phyloP scores from a whole-genome alignment of 495 filamentous ascomycete species.

The Podospora pseudopauciseta region DNA sequence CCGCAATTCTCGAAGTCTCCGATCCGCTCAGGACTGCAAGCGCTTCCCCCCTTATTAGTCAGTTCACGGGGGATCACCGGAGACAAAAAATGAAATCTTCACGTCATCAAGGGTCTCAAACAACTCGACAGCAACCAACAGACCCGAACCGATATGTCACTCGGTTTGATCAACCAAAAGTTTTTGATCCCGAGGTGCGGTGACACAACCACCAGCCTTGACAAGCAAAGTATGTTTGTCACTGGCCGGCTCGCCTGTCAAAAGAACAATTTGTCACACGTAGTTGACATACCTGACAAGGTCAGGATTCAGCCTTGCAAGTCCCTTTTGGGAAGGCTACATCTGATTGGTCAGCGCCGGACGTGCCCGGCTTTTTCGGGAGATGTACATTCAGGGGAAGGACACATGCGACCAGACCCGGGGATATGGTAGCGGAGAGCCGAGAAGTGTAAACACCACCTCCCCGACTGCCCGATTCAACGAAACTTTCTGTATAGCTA shows the following conservation, averaged over 20 bases:
- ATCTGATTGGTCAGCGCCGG: neutral
- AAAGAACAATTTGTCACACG: neutral
- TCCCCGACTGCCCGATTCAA: neutral
- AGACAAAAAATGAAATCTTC: neutral
- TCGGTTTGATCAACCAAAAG: neutral
- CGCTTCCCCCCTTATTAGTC: too few relatives aligned
- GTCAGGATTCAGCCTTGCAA: conserved; percentile 5
- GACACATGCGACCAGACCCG: neutral
- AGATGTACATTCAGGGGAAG: neutral
- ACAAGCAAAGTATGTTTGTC: neutral
- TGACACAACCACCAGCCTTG: neutral
- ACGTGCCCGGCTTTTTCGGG: neutral
- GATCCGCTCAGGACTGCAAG: too few relatives aligned
- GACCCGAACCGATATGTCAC: neutral
- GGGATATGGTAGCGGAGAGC: conserved; percentile 4
- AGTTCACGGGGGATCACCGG: neutral
- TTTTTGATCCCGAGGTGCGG: neutral
- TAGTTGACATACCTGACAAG: neutral
- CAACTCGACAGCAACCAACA: neutral
- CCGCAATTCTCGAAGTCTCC: neutral
- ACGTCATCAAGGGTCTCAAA: neutral
- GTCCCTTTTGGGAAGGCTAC: neutral
- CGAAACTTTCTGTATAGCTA: neutral
- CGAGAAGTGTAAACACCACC: neutral
- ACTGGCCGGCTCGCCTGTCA: neutral